These are phyloP conservation scores for Yarrowia alimentaria DNA, from an alignment of 805 yeast species.

Conservation along the genomic window DNA sequence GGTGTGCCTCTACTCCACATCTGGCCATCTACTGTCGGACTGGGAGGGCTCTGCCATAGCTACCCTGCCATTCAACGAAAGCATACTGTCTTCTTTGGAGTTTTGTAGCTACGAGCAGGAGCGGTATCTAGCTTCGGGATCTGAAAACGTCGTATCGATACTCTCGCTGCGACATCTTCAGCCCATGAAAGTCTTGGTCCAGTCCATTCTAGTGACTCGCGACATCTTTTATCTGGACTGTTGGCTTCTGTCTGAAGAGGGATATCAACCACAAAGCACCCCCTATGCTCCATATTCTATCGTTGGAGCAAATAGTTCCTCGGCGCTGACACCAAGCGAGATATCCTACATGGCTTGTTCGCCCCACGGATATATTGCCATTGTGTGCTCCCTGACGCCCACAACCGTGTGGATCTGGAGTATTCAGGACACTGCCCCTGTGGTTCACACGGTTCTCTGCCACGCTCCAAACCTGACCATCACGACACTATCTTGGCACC, in stretches of 20 bases:
- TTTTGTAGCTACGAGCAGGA: not conserved
- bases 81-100: conserved; percentile 1
- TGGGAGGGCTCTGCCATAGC: conserved; percentile 17
- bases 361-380: conserved; percentile 15
- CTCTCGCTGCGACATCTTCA: not conserved
- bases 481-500: conserved; percentile 11
- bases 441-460: conserved; percentile 5
- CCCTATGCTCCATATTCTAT: conserved; percentile 15
- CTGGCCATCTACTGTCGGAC: conserved; percentile 1
- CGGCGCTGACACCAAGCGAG: conserved; percentile 1
- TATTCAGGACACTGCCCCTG: conserved; percentile 9
- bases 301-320: conserved; percentile 5
- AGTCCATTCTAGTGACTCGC: conserved; percentile 11
- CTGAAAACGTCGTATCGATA: conserved; percentile 5
- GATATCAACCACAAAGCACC: not conserved
- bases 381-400: conserved; percentile 23
- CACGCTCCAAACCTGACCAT: conserved; percentile 13
- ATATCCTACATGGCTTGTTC: conserved; percentile 23
- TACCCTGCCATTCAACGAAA: not conserved
- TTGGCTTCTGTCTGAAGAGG: not conserved
- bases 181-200: conserved; percentile 11
- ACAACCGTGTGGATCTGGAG: conserved; percentile 26
- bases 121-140: conserved; percentile 2
- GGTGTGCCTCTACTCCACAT: conserved; percentile 3
- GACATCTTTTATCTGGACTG: conserved; percentile 12